Base-by-base conservation (phyloP, 441 rosid species). In the Euphorbia schlechtendalii region DNA sequence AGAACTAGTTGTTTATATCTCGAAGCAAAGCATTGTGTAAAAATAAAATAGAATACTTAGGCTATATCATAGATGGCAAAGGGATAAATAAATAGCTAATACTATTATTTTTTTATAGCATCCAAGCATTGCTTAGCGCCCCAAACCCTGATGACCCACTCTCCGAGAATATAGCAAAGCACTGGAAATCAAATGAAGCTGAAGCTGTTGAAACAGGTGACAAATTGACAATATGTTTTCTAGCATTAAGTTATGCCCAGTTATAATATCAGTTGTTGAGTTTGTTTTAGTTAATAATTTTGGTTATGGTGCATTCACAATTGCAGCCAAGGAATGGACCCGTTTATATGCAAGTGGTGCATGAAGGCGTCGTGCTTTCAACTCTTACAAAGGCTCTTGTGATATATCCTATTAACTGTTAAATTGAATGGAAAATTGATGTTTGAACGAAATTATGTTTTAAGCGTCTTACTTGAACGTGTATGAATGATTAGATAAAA, bases 121-220 rank as follows among this genome's bases (percentile, higher is more conserved):
- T 94, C 71, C 99, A 94, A 86, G 99, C 99, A 56, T 96, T 94
- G 64, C 79, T 91, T 51, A 94, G 99, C 67, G 99, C 99, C 61
- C 99, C 99, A 18, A 94, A 94, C 81, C 99, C 99, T 0, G 99
- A 94, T 63, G 99, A 94, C 78, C 99, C 99, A 8, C 95, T 94
- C 3, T 94, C 99, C 0, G 99, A 94, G 84, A 94, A 89, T 84
- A 91, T 94, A 54, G 99, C 99, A 11, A 94, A 94, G 86, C 99
- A 94, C 68, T 94, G 99, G 99, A 94, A 91, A 80, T 79, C 92
- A 3, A 85, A 94, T 52, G 99, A 94, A 74, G 90, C 82, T 1
- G 99, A 94, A 81, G 99, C 99, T 41, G 99, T 94, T 41, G 99
- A 91, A 80, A 91, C 99, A 74, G 99, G 99, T 89, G 78, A 67